These are phyloP conservation scores for Penicillium tannophilum DNA, from an alignment of 495 filamentous ascomycete genomes.

Conservation along the genomic window DNA sequence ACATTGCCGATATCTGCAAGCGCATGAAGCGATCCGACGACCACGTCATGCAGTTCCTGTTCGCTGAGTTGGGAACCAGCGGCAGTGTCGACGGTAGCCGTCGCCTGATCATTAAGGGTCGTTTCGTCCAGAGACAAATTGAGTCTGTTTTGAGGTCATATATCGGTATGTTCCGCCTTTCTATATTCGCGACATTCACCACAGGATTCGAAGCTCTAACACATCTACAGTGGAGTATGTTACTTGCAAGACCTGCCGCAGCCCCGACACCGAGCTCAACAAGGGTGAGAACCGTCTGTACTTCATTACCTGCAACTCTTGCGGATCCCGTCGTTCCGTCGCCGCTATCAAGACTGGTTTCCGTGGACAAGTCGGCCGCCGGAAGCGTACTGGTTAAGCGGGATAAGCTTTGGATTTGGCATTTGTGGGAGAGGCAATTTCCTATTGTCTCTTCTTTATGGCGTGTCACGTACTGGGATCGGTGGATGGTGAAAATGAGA, in stretches of 20 bases:
- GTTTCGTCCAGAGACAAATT: slow-evolving; percentile 98
- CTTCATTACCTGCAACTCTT: slow-evolving; percentile 84
- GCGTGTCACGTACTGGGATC: slow-evolving; percentile 14
- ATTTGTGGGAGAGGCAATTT: slow-evolving; percentile 22
- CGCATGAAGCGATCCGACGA: slow-evolving; percentile 97
- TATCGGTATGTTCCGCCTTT: slow-evolving; percentile 65
- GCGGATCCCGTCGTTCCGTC: slow-evolving; percentile 86
- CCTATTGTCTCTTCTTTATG: slow-evolving; percentile 28
- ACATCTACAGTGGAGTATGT: slow-evolving; percentile 81
- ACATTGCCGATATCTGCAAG: slow-evolving; percentile 89
- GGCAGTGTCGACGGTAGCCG: slow-evolving; percentile 90
- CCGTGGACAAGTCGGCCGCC: slow-evolving; percentile 96
- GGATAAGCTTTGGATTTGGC: slow-evolving; percentile 13
- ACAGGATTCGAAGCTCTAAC: slow-evolving; percentile 13
- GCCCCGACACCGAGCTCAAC: slow-evolving; percentile 91
- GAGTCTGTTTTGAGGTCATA: slow-evolving; percentile 93
- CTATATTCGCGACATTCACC: neutral
- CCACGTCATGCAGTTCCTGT: slow-evolving; percentile 94
- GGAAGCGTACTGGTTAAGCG: slow-evolving; percentile 61
- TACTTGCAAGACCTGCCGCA: slow-evolving; percentile 95
- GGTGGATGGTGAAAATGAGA: slow-evolving; percentile 5
- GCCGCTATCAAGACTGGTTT: slow-evolving; percentile 99
- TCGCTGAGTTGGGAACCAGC: slow-evolving; percentile 96
- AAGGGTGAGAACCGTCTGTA: slow-evolving; percentile 97
- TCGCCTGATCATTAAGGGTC: slow-evolving; percentile 96